Conservation (phyloP, 73 alveolate species). For the Diophrys sp. region DNA sequence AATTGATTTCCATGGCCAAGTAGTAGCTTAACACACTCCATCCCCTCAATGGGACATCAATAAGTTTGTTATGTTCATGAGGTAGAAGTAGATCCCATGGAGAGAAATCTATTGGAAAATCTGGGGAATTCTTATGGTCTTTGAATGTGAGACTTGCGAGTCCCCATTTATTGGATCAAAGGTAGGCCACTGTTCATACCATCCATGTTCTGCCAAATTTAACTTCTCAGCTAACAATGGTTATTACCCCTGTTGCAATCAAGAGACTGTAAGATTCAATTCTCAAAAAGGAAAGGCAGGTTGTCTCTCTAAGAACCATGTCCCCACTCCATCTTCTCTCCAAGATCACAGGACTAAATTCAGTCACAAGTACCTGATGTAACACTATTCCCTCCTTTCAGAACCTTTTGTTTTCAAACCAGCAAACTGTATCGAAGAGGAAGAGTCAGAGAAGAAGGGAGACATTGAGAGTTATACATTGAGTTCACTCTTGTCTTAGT, state of each 20-base stretch:
- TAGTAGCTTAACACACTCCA: slow-evolving; percentile 54
- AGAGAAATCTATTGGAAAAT: slow-evolving; percentile 46
- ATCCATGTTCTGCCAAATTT: slow-evolving; percentile 29
- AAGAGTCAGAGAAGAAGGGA: not conserved
- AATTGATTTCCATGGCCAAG: slow-evolving; percentile 57
- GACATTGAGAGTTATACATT: not conserved
- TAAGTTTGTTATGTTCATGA: slow-evolving; percentile 36
- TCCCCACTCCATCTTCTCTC: not conserved
- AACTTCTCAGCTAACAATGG: slow-evolving; percentile 25
- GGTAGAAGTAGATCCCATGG: slow-evolving; percentile 27
- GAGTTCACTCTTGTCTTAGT: not conserved
- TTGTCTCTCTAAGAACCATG: slow-evolving; percentile 37
- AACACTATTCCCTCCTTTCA: not conserved
- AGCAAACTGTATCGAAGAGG: not conserved
- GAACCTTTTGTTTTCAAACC: slow-evolving; percentile 9
- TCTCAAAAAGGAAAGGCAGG: slow-evolving; percentile 17
- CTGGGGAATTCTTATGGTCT: slow-evolving; percentile 10
- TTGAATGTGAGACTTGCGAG: slow-evolving; percentile 27
- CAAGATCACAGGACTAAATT: not conserved
- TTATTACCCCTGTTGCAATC: slow-evolving; percentile 20
- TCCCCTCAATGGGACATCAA: slow-evolving; percentile 44
- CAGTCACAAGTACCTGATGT: not conserved
- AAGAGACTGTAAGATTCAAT: slow-evolving; percentile 34
- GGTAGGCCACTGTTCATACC: slow-evolving; percentile 33
- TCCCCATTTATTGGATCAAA: slow-evolving; percentile 10